A percentile compares a stretch with the other conserved stretches of the same genome.
Conservation (phyloP, 805 yeast genomes). For the Komagataella ulmi region DNA sequence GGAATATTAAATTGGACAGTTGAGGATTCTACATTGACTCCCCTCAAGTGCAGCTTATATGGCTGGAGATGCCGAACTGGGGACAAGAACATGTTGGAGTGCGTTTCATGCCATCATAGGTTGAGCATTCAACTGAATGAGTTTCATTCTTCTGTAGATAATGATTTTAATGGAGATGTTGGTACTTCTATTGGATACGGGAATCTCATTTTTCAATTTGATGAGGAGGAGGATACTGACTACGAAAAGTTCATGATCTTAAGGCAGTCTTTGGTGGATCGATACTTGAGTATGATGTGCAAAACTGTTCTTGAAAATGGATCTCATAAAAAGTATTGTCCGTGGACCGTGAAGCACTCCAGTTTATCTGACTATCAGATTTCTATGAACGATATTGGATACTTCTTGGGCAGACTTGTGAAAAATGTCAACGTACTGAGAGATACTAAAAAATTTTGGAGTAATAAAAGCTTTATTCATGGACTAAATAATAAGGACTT, state of each 20-base stretch:
- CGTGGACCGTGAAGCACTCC: slow-evolving; percentile 5
- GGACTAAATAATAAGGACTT: slow-evolving; percentile 1
- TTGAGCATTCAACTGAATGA: slow-evolving; percentile 15
- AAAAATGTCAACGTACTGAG: slow-evolving; percentile 6
- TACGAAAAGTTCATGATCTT: slow-evolving; percentile 5
- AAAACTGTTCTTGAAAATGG: slow-evolving; percentile 16
- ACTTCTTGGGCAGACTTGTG: slow-evolving; percentile 9
- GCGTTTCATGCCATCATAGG: slow-evolving; percentile 18
- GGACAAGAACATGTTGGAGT: slow-evolving; percentile 18
- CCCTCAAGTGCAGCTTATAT: slow-evolving; percentile 31
- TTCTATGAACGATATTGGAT: slow-evolving; percentile 12
- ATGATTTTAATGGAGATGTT: slow-evolving; percentile 1
- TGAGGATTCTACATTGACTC: slow-evolving; percentile 19
- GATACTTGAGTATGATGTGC: slow-evolving; percentile 11
- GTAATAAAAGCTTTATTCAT: slow-evolving; percentile 2
- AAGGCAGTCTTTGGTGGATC: slow-evolving; percentile 11
- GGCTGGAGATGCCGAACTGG: slow-evolving; percentile 37
- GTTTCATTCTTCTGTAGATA: slow-evolving; percentile 2
- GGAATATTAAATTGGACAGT: slow-evolving; percentile 34
- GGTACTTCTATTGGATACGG: slow-evolving; percentile 1
- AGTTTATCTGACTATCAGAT: slow-evolving; percentile 13
- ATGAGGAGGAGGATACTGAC: slow-evolving; percentile 9
- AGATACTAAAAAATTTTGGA: slow-evolving; percentile 3
- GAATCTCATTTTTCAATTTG: slow-evolving; percentile 7
- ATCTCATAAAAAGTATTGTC: slow-evolving; percentile 8